Percentiles rank a stretch among this genome's conserved stretches.
These are phyloP conservation scores for Barnettozyma californica DNA, from an alignment of 805 yeast species.

Conservation along the genomic window DNA sequence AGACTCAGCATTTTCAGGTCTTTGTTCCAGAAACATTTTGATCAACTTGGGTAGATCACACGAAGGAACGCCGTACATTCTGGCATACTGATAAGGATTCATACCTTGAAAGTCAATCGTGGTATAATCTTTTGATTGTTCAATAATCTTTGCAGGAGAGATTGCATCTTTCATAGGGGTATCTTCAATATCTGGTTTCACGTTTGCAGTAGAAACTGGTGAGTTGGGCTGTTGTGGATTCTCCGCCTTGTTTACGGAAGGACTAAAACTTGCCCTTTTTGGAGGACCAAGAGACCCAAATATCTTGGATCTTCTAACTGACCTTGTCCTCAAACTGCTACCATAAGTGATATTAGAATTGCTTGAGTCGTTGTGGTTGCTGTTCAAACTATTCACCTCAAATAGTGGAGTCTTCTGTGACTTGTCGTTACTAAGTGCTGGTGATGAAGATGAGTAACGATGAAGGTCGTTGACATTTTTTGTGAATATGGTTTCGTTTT, in stretches of 20 bases:
- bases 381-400: constrained; percentile 6
- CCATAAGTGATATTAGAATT: constrained; percentile 11
- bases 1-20: constrained; percentile 27
- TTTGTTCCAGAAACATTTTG: constrained; percentile 33
- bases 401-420: constrained; percentile 19
- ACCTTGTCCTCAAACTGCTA: constrained; percentile 20
- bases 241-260: constrained; percentile 1
- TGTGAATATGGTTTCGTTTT: constrained; percentile 22
- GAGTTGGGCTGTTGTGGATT: not conserved
- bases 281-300: constrained; percentile 33
- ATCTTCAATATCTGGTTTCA: constrained; percentile 12
- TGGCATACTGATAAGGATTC: constrained; percentile 36
- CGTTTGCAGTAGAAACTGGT: not conserved
- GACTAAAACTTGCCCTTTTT: constrained; percentile 24
- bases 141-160: constrained; percentile 1
- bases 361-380: constrained; percentile 9
- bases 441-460: constrained; percentile 15
- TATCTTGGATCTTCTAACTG: constrained; percentile 25
- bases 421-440: constrained; percentile 6
- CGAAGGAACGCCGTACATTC: constrained; percentile 31
- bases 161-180: constrained; percentile 19
- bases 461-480: constrained; percentile 12
- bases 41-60: constrained; percentile 33
- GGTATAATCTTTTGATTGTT: not conserved
- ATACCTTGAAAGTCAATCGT: constrained; percentile 30